Conservation (phyloP, 2,329 filamentous ascomycete species). For the Diaporthe citriasiana region DNA sequence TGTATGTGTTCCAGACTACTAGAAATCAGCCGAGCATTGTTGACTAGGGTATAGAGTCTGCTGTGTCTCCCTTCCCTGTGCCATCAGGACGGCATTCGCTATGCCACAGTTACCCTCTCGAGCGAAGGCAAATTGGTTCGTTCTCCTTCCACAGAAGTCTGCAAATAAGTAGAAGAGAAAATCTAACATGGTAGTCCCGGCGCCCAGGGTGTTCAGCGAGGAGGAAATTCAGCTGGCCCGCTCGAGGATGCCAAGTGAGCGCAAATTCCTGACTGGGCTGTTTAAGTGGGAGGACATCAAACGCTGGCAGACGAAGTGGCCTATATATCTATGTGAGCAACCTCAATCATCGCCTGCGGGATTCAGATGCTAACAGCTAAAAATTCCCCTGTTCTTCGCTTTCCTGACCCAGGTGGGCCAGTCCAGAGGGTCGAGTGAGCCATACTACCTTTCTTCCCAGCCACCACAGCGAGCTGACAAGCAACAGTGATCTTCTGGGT, state of each 20-base stretch:
- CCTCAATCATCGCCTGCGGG: rapidly evolving
- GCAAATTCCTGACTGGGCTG: slow-evolving; percentile 46
- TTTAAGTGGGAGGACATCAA: slow-evolving; percentile 50
- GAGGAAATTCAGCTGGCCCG: slow-evolving; percentile 5
- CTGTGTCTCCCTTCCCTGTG: background rate
- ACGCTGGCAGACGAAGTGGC: slow-evolving; percentile 50
- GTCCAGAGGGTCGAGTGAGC: slow-evolving; percentile 8
- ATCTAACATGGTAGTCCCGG: background rate
- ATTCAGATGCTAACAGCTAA: background rate
- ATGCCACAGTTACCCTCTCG: slow-evolving; percentile 16
- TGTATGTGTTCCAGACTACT: background rate
- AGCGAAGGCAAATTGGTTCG: slow-evolving; percentile 12
- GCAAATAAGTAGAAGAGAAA: too few species aligned
- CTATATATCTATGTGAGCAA: slow-evolving; percentile 46
- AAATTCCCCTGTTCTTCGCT: slow-evolving; percentile 8
- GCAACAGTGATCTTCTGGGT: slow-evolving; percentile 27
- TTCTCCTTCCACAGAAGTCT: background rate
- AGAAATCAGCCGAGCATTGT: rapidly evolving
- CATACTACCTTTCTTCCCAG: background rate
- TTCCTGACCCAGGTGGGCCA: background rate
- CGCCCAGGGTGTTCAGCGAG: slow-evolving; percentile 2
- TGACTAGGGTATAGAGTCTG: background rate
- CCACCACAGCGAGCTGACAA: background rate
- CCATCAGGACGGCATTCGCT: slow-evolving; percentile 3
- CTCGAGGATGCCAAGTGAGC: slow-evolving; percentile 42